A percentile compares a stretch with the other conserved stretches of the same genome.
Evolutionary conservation across 2,329 filamentous ascomycete genomes (phyloP).

Genomic region (Pseudogymnoascus sp.): DNA sequence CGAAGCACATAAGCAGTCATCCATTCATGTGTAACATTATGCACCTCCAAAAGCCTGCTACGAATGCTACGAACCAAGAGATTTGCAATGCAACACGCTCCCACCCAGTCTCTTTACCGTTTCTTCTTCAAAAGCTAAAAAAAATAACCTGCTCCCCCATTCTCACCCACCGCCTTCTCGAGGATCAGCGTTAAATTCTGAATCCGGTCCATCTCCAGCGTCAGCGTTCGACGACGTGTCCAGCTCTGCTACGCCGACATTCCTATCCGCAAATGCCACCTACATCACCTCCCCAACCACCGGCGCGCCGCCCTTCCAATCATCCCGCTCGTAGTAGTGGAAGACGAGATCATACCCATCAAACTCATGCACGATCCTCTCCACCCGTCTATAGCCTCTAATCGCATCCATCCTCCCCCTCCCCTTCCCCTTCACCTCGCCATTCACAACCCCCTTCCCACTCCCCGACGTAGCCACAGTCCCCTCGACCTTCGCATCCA

Average conservation of each 20-base stretch:
- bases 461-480: slow-evolving; percentile 29
- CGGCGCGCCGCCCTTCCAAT: slow-evolving; percentile 42
- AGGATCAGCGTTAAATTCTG: not conserved
- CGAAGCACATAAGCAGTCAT: not conserved
- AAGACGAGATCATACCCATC: slow-evolving; percentile 97
- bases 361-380: slow-evolving; percentile 93
- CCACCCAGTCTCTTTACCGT: not conserved
- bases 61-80: not conserved
- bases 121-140: not conserved
- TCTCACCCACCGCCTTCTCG: not conserved
- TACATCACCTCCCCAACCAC: slow-evolving; percentile 27
- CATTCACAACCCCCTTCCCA: slow-evolving; percentile 22
- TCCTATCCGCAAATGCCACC: not conserved
- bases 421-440: slow-evolving; percentile 23
- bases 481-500: slow-evolving; percentile 29
- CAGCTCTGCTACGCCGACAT: not conserved
- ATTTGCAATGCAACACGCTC: not conserved
- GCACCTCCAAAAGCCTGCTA: not conserved
- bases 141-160: not conserved
- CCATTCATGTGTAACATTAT: slow-evolving; percentile 2
- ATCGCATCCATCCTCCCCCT: slow-evolving; percentile 58
- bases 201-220: not conserved
- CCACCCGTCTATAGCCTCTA: slow-evolving; percentile 77
- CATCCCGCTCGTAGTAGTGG: slow-evolving; percentile 88
- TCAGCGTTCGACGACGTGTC: not conserved